Conservation (phyloP, 192 early-diverging fungal genomes). For the Backusella luteola region DNA sequence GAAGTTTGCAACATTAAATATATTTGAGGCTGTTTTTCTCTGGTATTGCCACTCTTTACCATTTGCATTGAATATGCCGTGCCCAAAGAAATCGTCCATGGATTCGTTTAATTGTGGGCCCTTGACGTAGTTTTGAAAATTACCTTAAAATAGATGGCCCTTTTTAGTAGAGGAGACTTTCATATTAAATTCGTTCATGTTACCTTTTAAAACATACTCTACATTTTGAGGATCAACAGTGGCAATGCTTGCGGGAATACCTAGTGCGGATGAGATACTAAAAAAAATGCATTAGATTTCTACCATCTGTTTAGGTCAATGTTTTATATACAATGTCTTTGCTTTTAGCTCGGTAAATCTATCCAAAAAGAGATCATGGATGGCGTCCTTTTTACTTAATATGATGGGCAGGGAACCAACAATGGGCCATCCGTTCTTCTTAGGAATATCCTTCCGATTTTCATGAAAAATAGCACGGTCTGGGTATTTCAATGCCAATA, state of each 20-base stretch:
- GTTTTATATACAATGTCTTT: background rate
- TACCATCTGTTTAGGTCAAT: background rate
- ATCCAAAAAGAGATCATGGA: slow-evolving; percentile 1
- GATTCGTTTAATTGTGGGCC: slow-evolving; percentile 38
- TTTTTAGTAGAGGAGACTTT: background rate
- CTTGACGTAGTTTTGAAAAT: slow-evolving; percentile 35
- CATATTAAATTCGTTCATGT: no score
- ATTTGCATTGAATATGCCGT: slow-evolving; percentile 69
- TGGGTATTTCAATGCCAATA: slow-evolving; percentile 20
- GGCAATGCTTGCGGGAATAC: slow-evolving; percentile 10
- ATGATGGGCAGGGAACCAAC: slow-evolving; percentile 13
- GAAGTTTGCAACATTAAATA: slow-evolving; percentile 34
- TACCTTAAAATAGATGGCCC: background rate
- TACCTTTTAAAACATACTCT: slow-evolving; percentile 35
- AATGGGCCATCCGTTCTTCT: slow-evolving; percentile 13
- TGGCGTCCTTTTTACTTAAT: background rate
- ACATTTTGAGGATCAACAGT: slow-evolving; percentile 28
- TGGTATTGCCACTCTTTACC: slow-evolving; percentile 45
- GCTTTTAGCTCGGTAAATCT: slow-evolving; percentile 4
- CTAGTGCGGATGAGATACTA: slow-evolving; percentile 9
- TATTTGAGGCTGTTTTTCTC: slow-evolving; percentile 43
- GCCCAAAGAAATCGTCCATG: slow-evolving; percentile 54
- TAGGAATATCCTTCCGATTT: background rate
- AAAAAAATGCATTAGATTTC: background rate
- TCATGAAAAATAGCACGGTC: slow-evolving; percentile 22